Evolutionary conservation across 306 rosid species (phyloP).

Genomic region (Medicago arabica): DNA sequence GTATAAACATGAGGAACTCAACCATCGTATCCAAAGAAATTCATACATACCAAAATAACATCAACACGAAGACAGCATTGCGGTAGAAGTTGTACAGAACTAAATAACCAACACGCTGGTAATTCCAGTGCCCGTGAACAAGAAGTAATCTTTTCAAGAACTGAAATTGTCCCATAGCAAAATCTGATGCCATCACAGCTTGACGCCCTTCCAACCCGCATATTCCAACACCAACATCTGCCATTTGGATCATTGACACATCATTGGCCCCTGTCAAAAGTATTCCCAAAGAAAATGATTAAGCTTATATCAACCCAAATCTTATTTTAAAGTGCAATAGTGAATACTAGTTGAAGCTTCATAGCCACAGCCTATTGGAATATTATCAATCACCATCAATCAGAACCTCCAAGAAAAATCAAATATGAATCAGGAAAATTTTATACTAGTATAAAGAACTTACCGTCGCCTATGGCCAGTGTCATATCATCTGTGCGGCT

Average conservation of each 20-base stretch:
- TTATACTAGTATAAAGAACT: conserved; percentile 39
- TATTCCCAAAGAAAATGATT: conserved; percentile 13
- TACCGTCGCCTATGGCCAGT: conserved; percentile 97
- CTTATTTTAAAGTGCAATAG: conserved; percentile 29
- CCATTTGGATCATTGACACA: conserved; percentile 99
- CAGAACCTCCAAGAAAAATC: conserved; percentile 22
- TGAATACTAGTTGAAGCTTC: conserved; percentile 31
- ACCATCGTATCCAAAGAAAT: conserved; percentile 37
- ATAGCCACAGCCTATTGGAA: conserved; percentile 14
- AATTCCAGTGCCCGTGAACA: conserved; percentile 99
- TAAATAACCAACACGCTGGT: conserved; percentile 94
- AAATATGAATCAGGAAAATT: conserved; percentile 26
- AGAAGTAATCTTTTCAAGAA: conserved; percentile 82
- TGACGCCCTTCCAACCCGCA: conserved; percentile 99
- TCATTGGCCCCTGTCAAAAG: conserved; percentile 88
- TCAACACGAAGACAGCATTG: conserved; percentile 95
- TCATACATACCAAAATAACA: conserved; percentile 89
- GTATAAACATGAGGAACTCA: conserved; percentile 15
- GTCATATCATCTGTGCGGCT: conserved; percentile 96
- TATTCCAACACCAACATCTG: conserved; percentile 99
- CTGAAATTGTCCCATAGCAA: conserved; percentile 98
- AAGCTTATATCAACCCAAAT: conserved; percentile 31
- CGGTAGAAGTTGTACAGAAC: conserved; percentile 97
- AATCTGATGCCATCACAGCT: conserved; percentile 99
- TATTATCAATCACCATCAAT: conserved; percentile 15